Evolutionary conservation across 306 rosid genomes (phyloP).

Genomic region (Leucaena leucocephala): DNA sequence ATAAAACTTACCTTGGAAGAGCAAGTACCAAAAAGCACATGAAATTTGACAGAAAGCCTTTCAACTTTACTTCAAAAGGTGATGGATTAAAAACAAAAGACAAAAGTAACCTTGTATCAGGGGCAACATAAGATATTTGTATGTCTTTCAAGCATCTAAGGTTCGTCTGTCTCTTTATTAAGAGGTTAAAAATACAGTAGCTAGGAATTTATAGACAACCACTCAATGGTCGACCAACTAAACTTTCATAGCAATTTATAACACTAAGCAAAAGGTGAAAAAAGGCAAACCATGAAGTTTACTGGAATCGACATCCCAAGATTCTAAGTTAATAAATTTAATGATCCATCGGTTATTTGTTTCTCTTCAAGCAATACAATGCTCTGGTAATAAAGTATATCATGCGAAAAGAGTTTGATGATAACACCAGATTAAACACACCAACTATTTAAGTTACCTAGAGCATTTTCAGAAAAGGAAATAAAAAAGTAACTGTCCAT

Average conservation of each 20-base stretch:
- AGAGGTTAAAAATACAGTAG: neutral
- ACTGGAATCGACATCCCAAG: neutral
- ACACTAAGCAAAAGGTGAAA: neutral
- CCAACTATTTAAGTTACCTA: neutral
- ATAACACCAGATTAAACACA: neutral
- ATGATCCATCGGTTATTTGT: neutral
- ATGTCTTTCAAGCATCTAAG: neutral
- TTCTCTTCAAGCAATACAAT: neutral
- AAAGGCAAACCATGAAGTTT: constrained; percentile 12
- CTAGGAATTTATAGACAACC: neutral
- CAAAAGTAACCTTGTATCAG: neutral
- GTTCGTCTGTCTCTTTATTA: neutral
- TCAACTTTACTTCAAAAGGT: neutral
- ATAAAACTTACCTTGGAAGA: constrained; percentile 1
- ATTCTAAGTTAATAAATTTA: constrained; percentile 15
- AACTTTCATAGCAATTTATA: neutral
- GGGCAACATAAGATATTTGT: neutral
- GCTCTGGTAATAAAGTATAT: neutral
- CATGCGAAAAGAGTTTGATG: neutral
- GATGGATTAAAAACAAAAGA: too few relatives aligned
- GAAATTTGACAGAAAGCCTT: constrained; percentile 5
- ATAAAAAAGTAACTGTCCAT: neutral
- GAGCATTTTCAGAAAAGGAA: neutral
- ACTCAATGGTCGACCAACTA: neutral
- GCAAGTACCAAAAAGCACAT: neutral